Percentiles rank a stretch among this genome's conserved stretches.
These are phyloP conservation scores for Rhizopogon vesiculosus DNA, from an alignment of 768 basidiomycete genomes.

Conservation along the genomic window DNA sequence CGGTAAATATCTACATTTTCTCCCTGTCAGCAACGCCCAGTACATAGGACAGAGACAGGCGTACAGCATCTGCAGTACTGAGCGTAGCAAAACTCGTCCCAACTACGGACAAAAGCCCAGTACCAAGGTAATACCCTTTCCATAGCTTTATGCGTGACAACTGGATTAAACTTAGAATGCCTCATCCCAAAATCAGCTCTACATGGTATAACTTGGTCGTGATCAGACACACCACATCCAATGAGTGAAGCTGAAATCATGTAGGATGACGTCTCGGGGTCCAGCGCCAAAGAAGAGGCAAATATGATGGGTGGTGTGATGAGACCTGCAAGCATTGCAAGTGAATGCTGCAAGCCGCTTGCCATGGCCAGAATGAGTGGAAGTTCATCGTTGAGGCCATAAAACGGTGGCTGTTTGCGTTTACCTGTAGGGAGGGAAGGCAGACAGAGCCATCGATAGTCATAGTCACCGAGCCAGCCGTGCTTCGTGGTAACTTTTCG, in stretches of 20 bases:
- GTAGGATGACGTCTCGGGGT: constrained; percentile 57
- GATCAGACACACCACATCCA: constrained; percentile 52
- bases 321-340: constrained; percentile 80
- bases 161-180: constrained; percentile 72
- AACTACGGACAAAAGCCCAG: constrained; percentile 78
- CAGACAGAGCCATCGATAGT: constrained; percentile 71
- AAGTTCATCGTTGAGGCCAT: constrained; percentile 64
- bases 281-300: constrained; percentile 56
- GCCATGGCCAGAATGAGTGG: constrained; percentile 71
- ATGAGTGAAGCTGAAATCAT: constrained; percentile 82
- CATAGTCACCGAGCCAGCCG: constrained; percentile 84
- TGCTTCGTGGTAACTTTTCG: constrained; percentile 44
- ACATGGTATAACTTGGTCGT: neutral
- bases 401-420: constrained; percentile 59
- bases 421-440: constrained; percentile 52
- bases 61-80: constrained; percentile 63
- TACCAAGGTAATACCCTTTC: constrained; percentile 64
- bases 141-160: constrained; percentile 67
- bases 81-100: constrained; percentile 80
- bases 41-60: constrained; percentile 11
- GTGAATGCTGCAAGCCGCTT: constrained; percentile 69
- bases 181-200: constrained; percentile 28
- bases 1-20: constrained; percentile 54
- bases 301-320: constrained; percentile 85
- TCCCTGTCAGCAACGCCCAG: neutral